Percentiles rank a stretch among this genome's conserved stretches.
These are phyloP conservation scores for Naegleria lovaniensis DNA, from an alignment of 208 protist genomes.

Conservation along the genomic window DNA sequence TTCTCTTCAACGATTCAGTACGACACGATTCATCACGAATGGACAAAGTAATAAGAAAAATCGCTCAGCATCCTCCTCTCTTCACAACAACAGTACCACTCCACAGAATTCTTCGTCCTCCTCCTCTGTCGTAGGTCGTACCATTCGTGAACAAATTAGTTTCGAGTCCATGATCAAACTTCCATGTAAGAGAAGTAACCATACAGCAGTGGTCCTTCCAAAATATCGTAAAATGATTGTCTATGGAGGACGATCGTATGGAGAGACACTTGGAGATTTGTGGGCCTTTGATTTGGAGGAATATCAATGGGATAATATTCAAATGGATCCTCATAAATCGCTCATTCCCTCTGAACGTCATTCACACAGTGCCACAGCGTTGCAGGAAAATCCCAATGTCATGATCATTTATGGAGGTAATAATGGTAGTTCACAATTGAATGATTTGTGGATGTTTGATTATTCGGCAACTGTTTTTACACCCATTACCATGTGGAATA, in stretches of 20 bases:
- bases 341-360: background rate
- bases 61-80: background rate
- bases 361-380: background rate
- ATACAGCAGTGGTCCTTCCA: background rate
- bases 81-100: background rate
- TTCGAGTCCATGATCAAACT: background rate
- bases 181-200: slow-evolving; percentile 5
- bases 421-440: background rate
- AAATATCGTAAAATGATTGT: background rate
- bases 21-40: background rate
- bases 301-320: background rate
- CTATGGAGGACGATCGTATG: background rate
- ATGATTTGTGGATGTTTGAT: slow-evolving; percentile 10
- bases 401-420: background rate
- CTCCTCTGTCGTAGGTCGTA: background rate
- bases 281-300: background rate
- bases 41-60: background rate
- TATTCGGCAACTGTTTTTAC: background rate
- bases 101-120: background rate
- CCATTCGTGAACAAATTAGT: background rate
- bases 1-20: background rate
- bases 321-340: background rate
- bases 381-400: background rate
- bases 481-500: background rate
- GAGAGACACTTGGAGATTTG: background rate